A percentile compares a stretch with the other conserved stretches of the same genome.
These are phyloP conservation scores for Diaporthe longicolla DNA, from an alignment of 2,329 filamentous ascomycete species.

Conservation along the genomic window DNA sequence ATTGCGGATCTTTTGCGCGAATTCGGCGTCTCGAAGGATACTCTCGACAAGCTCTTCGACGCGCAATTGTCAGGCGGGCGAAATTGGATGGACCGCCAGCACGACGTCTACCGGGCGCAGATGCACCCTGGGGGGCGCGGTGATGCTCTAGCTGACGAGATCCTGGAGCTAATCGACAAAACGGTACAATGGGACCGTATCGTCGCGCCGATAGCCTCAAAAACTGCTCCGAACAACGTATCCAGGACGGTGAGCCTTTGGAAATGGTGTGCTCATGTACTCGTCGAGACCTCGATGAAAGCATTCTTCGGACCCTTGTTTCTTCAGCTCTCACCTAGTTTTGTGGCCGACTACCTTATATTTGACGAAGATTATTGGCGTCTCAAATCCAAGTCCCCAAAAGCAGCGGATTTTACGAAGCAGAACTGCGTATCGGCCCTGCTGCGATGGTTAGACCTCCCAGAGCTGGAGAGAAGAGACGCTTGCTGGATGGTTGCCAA, in stretches of 20 bases:
- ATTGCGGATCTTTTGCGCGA: constrained; percentile 3
- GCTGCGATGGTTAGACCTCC: background rate
- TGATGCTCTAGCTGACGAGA: background rate
- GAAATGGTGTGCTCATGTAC: constrained; percentile 4
- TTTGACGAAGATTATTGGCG: constrained; percentile 11
- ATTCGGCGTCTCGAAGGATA: background rate
- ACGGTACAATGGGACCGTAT: background rate
- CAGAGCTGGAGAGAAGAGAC: background rate
- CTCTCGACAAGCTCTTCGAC: constrained; percentile 2
- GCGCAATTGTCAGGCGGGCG: background rate
- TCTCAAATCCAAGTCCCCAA: constrained; percentile 2
- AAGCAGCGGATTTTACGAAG: background rate
- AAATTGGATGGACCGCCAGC: background rate
- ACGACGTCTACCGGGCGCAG: background rate
- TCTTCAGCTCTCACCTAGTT: background rate
- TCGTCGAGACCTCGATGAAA: background rate
- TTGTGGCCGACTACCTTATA: background rate
- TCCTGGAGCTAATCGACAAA: background rate
- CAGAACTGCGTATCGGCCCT: background rate
- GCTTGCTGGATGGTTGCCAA: constrained; percentile 16
- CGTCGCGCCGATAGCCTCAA: background rate
- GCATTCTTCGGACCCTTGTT: background rate
- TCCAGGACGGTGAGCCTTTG: background rate
- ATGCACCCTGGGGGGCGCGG: background rate
- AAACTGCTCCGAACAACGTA: no score